Percentiles rank a stretch among this genome's conserved stretches.
Conservation (phyloP, 2,329 filamentous ascomycete genomes). For the Apiospora saccharicola region DNA sequence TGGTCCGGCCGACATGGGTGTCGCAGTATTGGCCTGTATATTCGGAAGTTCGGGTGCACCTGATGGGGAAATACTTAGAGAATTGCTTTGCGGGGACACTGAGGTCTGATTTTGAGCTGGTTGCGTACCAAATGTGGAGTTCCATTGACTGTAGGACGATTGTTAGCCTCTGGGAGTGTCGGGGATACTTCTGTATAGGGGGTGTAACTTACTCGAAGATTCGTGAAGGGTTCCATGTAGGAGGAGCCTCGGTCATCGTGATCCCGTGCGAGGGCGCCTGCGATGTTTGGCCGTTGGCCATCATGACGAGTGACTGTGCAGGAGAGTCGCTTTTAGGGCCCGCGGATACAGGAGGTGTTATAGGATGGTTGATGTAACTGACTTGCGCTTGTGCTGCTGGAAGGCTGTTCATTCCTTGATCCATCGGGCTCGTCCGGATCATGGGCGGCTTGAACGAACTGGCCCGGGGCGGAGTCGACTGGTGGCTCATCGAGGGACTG, state of each 20-base stretch:
- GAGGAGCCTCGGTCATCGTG: conserved; percentile 67
- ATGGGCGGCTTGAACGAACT: conserved; percentile 59
- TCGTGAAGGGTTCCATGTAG: conserved; percentile 82
- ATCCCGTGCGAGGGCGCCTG: conserved; percentile 63
- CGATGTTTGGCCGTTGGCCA: conserved; percentile 64
- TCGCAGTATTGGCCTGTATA: conserved; percentile 58
- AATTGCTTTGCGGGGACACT: conserved; percentile 54
- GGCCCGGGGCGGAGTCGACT: conserved; percentile 68
- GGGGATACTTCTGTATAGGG: neutral
- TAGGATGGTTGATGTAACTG: conserved; percentile 74
- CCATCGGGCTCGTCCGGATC: conserved; percentile 57
- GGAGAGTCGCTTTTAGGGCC: conserved; percentile 80
- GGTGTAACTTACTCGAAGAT: conserved; percentile 82
- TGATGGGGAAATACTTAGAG: conserved; percentile 62
- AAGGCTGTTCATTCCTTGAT: conserved; percentile 61
- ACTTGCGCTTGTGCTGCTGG: conserved; percentile 63
- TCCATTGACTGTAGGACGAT: conserved; percentile 78
- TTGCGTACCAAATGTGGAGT: conserved; percentile 87
- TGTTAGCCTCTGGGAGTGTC: conserved; percentile 28
- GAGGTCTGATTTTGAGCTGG: conserved; percentile 53
- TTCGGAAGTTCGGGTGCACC: conserved; percentile 62
- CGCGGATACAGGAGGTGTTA: conserved; percentile 81
- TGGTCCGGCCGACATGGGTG: conserved; percentile 52
- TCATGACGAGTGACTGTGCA: conserved; percentile 76
- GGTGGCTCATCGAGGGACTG: conserved; percentile 72